phyloP scores from a whole-genome alignment of 345 rosid species.

The Erucastrum elatum region DNA sequence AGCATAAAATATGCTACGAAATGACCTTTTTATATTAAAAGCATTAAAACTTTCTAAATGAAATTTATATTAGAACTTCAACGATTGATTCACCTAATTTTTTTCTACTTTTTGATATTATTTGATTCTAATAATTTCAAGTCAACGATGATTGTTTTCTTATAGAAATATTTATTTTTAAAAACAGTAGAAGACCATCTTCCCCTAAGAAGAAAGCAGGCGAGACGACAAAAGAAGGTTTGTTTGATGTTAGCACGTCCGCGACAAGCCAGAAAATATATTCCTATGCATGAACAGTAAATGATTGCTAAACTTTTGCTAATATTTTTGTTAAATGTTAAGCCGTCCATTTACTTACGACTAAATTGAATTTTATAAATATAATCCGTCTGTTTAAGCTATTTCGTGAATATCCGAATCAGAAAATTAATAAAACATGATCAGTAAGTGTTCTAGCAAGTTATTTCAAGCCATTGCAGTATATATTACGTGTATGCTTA shows the following conservation, averaged over 20 bases:
- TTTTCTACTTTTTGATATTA: background rate
- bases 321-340: background rate
- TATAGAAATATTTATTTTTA: background rate
- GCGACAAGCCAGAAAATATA: slow-evolving; percentile 19
- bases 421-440: background rate
- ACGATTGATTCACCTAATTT: background rate
- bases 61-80: background rate
- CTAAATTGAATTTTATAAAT: background rate
- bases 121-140: background rate
- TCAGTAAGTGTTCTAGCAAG: background rate
- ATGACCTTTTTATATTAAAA: background rate
- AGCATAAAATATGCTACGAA: background rate
- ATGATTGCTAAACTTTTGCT: background rate
- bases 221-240: background rate
- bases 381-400: background rate
- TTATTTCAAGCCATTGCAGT: background rate
- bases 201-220: slow-evolving; percentile 1
- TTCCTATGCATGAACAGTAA: slow-evolving; percentile 5
- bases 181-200: background rate
- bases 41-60: background rate
- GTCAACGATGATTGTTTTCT: background rate
- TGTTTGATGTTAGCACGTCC: slow-evolving; percentile 24
- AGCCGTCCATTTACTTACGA: slow-evolving; percentile 3
- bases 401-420: background rate
- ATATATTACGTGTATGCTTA: background rate